Base-by-base conservation (phyloP, 345 rosid species). In the Clarkia xantiana region DNA sequence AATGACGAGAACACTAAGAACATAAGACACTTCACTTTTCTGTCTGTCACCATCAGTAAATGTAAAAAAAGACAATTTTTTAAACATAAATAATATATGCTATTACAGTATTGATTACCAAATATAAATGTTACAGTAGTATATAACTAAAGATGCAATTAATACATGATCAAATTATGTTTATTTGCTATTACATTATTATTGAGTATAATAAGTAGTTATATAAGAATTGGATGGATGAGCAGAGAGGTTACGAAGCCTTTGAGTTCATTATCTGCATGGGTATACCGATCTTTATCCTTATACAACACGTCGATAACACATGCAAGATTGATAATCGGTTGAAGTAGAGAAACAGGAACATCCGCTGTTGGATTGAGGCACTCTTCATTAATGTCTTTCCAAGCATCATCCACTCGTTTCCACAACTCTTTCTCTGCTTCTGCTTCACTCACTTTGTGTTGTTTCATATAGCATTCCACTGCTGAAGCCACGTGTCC, bases 401-500 rank as follows among this genome's bases (percentile, higher is more conserved):
- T 71, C 76, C 74, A 70, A 0, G 70, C 74, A 52, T 39, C 10
- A 13, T 9, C 3, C 4, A 69, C 38, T 47, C 8, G 50, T 11
- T 40, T 56, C 0, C 10, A 13, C 0, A 76, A 7, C 20, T 54
- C 59, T 2, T 42, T 11, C 2, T 50, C n/a, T 2, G 71, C 55
- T 38, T 52, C 70, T 6, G 70, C 44, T 9, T 49, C 58, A 1
- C 41, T 34, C 9, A 20, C 59, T 11, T 3, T 5, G 34, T 75
- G 16, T 17, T 74, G 63, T 18, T 57, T 65, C 67, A 59, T 54
- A 67, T 58, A 64, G 41, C 72, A 73, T 11, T 76, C 74, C 0
- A 76, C 38, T 4, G 47, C 14, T 0, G 73, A 64, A 1, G 69
- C 53, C 3, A 40, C 39, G 18, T 69, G 72, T 1, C 52, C 63